Evolutionary conservation across 495 filamentous ascomycete species (phyloP).

Genomic region (Sphaerosporella brunnea): DNA sequence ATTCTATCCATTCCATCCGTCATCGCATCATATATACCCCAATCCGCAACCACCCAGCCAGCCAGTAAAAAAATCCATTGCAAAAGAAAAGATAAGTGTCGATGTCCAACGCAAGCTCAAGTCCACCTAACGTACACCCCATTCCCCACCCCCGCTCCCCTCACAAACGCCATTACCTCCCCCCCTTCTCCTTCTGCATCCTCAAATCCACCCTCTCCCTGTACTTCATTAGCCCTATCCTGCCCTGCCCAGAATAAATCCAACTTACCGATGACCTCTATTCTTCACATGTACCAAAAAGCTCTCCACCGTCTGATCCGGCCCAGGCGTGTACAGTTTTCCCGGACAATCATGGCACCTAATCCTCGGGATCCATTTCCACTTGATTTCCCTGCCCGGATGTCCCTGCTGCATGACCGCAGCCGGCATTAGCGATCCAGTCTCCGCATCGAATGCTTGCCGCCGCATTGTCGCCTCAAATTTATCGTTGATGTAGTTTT

Average conservation of each 20-base stretch:
- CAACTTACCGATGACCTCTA: conserved; percentile 42
- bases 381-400: not conserved
- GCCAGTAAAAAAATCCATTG: too few species aligned
- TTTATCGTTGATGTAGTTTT: conserved; percentile 50
- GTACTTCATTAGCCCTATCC: conserved; percentile 63
- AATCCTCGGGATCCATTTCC: conserved; percentile 49
- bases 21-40: too few species aligned
- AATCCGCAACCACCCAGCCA: too few species aligned
- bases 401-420: conserved; percentile 69
- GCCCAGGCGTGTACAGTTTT: conserved; percentile 79
- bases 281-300: conserved; percentile 25
- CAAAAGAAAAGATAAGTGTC: not conserved
- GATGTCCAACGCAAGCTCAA: not conserved
- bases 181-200: conserved; percentile 16
- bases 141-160: not conserved
- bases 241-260: conserved; percentile 41
- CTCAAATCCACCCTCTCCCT: conserved; percentile 52
- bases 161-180: not conserved
- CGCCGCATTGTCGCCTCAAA: conserved; percentile 85
- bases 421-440: conserved; percentile 60
- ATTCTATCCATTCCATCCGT: too few species aligned
- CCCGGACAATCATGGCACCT: conserved; percentile 80
- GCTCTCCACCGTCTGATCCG: conserved; percentile 44
- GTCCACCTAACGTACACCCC: not conserved
- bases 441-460: conserved; percentile 51